A percentile compares a stretch with the other conserved stretches of the same genome.
Conservation (phyloP, 1,284 basidiomycete species). For the Trametes polyzona region DNA sequence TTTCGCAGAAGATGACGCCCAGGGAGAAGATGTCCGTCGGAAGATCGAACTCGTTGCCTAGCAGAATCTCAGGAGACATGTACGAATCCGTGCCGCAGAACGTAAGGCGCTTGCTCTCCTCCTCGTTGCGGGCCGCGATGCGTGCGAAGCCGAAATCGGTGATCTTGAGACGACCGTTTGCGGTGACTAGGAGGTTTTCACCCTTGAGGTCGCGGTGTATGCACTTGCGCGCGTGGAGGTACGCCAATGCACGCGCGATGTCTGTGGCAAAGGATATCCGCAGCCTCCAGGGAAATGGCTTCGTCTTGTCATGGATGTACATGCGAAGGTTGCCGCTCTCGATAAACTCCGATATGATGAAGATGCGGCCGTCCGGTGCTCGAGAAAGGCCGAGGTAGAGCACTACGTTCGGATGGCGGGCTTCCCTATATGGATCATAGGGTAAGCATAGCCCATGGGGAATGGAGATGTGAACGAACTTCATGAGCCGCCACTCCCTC, state of each 20-base stretch:
- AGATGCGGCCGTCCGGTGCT: slow-evolving; percentile 86
- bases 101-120: slow-evolving; percentile 89
- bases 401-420: slow-evolving; percentile 91
- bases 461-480: slow-evolving; percentile 42
- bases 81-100: slow-evolving; percentile 97
- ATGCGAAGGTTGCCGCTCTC: slow-evolving; percentile 86
- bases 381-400: slow-evolving; percentile 93
- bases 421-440: slow-evolving; percentile 52
- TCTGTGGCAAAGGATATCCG: slow-evolving; percentile 94
- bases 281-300: slow-evolving; percentile 88
- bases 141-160: slow-evolving; percentile 97
- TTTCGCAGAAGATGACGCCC: slow-evolving; percentile 95
- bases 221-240: slow-evolving; percentile 92
- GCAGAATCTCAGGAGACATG: slow-evolving; percentile 93
- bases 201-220: slow-evolving; percentile 93
- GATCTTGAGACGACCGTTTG: slow-evolving; percentile 93
- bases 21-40: slow-evolving; percentile 95
- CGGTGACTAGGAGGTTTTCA: slow-evolving; percentile 94
- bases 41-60: slow-evolving; percentile 90
- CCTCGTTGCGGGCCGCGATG: slow-evolving; percentile 89
- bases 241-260: slow-evolving; percentile 92
- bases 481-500: slow-evolving; percentile 96
- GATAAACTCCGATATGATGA: slow-evolving; percentile 90
- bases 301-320: slow-evolving; percentile 81
- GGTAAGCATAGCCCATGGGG: background rate